Percentiles rank a stretch among this genome's conserved stretches.
These are phyloP conservation scores for Papiliotrema laurentii DNA, from an alignment of 1,284 basidiomycete species.

Conservation along the genomic window DNA sequence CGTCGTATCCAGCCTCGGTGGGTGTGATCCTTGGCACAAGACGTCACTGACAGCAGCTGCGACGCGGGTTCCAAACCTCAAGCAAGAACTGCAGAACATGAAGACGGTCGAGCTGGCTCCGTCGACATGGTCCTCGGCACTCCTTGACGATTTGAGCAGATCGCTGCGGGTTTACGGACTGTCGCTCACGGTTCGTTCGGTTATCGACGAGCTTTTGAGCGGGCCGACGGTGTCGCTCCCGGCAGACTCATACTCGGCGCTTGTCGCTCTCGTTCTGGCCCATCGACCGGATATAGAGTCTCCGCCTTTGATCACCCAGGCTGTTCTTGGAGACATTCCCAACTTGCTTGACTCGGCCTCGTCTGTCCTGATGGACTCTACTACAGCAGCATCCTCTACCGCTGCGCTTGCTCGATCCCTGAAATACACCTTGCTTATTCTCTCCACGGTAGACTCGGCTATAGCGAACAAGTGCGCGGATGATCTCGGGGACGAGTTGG, in stretches of 20 bases:
- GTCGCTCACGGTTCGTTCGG: not conserved
- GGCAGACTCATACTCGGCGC: not conserved
- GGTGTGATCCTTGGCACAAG: not conserved
- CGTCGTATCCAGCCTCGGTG: slow-evolving; percentile 6
- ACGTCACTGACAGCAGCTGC: too few species aligned
- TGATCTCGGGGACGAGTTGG: slow-evolving; percentile 24
- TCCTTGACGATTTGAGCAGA: slow-evolving; percentile 6
- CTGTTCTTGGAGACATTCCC: not conserved
- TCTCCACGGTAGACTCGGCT: not conserved
- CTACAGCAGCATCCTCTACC: not conserved
- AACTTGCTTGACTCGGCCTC: not conserved
- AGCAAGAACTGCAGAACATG: slow-evolving; percentile 2
- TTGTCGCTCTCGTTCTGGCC: not conserved
- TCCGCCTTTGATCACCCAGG: not conserved
- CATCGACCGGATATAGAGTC: not conserved
- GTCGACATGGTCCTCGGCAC: slow-evolving; percentile 4
- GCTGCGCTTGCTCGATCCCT: not conserved
- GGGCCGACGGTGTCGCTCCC: too few species aligned
- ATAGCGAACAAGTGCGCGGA: slow-evolving; percentile 1
- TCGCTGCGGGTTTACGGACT: not conserved
- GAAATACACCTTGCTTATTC: slow-evolving; percentile 1
- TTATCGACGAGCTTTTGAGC: not conserved
- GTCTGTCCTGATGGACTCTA: not conserved
- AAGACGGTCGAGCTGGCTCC: slow-evolving; percentile 9
- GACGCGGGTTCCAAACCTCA: not conserved